phyloP scores from a whole-genome alignment of 1,284 basidiomycete species.

The Cerioporus squamosus region DNA sequence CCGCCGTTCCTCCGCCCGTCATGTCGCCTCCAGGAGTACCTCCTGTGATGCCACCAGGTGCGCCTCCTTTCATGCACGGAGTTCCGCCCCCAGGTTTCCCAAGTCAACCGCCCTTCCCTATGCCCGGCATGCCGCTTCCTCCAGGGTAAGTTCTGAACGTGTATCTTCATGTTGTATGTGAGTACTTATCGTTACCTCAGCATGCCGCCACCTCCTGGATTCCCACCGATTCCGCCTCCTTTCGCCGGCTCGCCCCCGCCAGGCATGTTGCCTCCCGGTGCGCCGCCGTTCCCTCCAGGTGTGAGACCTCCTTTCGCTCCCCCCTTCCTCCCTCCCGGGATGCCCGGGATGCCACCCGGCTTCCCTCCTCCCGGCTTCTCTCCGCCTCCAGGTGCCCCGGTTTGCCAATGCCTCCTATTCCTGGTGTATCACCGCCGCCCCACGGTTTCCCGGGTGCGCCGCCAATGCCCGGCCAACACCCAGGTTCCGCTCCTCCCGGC shows the following conservation, averaged over 20 bases:
- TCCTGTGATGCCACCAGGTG: slow-evolving; percentile 40
- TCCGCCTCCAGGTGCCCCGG: slow-evolving; percentile 23
- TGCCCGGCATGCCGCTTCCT: slow-evolving; percentile 39
- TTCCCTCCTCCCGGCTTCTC: slow-evolving; percentile 26
- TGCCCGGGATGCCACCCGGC: slow-evolving; percentile 14
- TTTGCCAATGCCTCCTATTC: slow-evolving; percentile 23
- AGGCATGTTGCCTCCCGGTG: slow-evolving; percentile 38
- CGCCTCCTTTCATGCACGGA: slow-evolving; percentile 42
- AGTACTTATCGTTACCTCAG: neutral
- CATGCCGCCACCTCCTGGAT: slow-evolving; percentile 26
- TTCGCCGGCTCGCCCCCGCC: slow-evolving; percentile 39
- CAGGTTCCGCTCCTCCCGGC: slow-evolving; percentile 7
- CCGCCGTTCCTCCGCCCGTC: slow-evolving; percentile 35
- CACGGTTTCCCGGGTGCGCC: slow-evolving; percentile 10
- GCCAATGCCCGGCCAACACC: neutral
- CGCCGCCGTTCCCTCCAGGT: slow-evolving; percentile 45
- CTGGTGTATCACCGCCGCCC: slow-evolving; percentile 25
- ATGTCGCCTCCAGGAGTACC: slow-evolving; percentile 42
- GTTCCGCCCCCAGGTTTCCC: slow-evolving; percentile 47
- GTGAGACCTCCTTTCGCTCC: slow-evolving; percentile 43
- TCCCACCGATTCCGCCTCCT: slow-evolving; percentile 39
- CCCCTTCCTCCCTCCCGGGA: slow-evolving; percentile 34
- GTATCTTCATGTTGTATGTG: neutral
- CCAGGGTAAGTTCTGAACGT: slow-evolving; percentile 45
- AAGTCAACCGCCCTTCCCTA: slow-evolving; percentile 41